Evolutionary conservation across 306 rosid species (phyloP).

Genomic region (Fragaria vesca): DNA sequence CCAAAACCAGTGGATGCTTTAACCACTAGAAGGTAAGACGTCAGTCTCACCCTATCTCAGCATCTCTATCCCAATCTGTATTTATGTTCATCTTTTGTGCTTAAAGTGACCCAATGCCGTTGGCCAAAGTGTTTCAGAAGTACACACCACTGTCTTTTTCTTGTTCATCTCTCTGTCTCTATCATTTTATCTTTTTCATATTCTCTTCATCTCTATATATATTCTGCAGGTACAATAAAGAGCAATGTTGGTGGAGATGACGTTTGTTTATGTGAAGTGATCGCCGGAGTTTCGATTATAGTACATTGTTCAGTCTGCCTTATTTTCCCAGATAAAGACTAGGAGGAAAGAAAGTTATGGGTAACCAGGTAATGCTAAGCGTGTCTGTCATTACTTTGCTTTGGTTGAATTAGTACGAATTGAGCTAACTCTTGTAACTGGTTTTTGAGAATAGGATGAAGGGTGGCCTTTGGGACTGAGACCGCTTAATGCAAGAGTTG

Average conservation of each 20-base stretch:
- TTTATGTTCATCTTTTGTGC: not conserved
- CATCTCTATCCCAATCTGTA: not conserved
- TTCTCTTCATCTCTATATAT: slow-evolving; percentile 17
- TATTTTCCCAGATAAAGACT: not conserved
- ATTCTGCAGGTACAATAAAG: slow-evolving; percentile 5
- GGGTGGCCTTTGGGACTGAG: slow-evolving; percentile 92
- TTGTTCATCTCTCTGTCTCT: not conserved
- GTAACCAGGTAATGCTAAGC: slow-evolving; percentile 43
- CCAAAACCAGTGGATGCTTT: slow-evolving; percentile 17
- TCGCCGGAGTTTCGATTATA: not conserved
- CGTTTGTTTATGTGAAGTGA: slow-evolving; percentile 29
- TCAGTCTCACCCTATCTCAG: slow-evolving; percentile 29
- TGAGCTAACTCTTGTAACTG: not conserved
- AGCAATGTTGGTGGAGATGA: slow-evolving; percentile 29
- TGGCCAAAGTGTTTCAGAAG: not conserved
- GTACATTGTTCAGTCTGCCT: slow-evolving; percentile 16
- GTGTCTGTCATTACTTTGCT: not conserved
- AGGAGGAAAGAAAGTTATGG: slow-evolving; percentile 35
- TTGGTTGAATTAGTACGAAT: not conserved
- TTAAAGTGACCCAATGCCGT: slow-evolving; percentile 19
- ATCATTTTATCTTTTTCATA: not conserved
- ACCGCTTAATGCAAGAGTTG: slow-evolving; percentile 61
- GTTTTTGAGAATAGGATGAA: slow-evolving; percentile 50
- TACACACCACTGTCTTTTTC: not conserved
- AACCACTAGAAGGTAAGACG: slow-evolving; percentile 20